Conservation (phyloP, 164 flowering plant genomes). For the Liriodendron chinense region DNA sequence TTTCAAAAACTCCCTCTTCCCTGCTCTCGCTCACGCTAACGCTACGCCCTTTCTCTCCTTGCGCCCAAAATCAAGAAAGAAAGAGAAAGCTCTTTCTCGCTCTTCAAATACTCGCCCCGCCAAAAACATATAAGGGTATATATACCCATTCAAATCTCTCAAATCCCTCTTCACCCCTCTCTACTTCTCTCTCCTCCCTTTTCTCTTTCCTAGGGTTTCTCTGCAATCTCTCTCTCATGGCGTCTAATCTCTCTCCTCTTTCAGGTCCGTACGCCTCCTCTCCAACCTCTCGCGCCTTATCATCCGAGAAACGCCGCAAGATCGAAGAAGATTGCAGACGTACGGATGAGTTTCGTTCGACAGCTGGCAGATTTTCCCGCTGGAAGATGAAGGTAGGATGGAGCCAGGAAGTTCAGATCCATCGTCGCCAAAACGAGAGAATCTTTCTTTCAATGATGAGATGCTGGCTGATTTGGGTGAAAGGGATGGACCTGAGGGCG, state of each 20-base stretch:
- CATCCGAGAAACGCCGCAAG: background rate
- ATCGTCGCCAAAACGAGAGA: too few species aligned
- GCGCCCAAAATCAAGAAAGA: background rate
- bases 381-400: background rate
- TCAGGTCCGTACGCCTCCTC: constrained; percentile 3
- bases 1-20: background rate
- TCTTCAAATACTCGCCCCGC: background rate
- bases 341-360: background rate
- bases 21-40: background rate
- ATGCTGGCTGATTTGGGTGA: background rate
- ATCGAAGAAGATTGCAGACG: background rate
- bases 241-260: background rate
- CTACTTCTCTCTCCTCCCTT: background rate
- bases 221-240: background rate
- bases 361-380: background rate
- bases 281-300: background rate
- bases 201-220: constrained; percentile 1
- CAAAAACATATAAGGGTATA: background rate
- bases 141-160: background rate
- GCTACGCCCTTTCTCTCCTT: background rate
- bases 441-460: background rate
- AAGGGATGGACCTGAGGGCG: background rate
- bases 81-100: background rate
- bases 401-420: background rate
- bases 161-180: background rate